Percentiles rank a stretch among this genome's conserved stretches.
Evolutionary conservation across 2,329 filamentous ascomycete genomes (phyloP).

Genomic region (Pestalotiopsis fici): DNA sequence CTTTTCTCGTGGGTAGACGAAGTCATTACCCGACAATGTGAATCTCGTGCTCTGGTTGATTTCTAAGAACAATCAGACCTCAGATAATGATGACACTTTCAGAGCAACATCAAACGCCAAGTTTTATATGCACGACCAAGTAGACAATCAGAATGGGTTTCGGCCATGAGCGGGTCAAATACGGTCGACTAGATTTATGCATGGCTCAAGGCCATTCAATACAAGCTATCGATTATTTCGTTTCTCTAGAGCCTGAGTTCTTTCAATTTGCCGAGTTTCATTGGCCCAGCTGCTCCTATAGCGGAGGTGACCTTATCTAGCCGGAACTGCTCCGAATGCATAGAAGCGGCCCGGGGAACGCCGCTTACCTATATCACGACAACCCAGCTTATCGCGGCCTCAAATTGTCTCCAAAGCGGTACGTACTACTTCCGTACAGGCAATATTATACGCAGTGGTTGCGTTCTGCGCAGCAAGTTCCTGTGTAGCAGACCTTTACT

Average conservation of each 20-base stretch:
- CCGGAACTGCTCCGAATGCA: conserved; percentile 2
- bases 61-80: background rate
- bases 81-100: background rate
- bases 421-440: background rate
- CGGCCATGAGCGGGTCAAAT: background rate
- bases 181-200: background rate
- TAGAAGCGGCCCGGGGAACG: background rate
- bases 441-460: no score
- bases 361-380: background rate
- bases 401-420: background rate
- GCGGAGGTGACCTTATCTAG: background rate
- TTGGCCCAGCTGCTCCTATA: background rate
- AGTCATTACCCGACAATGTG: background rate
- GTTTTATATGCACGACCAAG: no score
- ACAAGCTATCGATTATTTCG: background rate
- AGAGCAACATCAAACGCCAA: background rate
- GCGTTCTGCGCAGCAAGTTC: no score
- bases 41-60: background rate
- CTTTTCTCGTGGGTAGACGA: background rate
- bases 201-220: background rate
- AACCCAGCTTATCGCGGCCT: background rate
- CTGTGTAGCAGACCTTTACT: no score
- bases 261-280: background rate
- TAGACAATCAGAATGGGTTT: no score
- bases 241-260: background rate